Conservation (phyloP, 2,329 filamentous ascomycete species). For the Paraphoma sp. region DNA sequence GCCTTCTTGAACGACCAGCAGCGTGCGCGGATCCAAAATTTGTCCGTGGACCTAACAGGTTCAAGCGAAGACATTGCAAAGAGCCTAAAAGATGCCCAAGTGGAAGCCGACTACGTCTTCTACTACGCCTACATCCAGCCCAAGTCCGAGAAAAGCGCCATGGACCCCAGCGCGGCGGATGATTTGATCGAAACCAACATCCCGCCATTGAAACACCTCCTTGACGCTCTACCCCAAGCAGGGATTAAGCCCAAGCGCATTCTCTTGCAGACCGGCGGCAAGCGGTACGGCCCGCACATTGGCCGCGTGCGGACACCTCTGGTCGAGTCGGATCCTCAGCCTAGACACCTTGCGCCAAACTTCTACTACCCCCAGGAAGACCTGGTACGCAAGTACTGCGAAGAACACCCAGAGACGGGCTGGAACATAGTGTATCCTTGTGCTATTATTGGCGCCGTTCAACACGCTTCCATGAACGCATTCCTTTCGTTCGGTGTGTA, state of each 20-base stretch:
- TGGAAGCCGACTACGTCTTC: conserved; percentile 12
- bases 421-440: too few species aligned
- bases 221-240: conserved; percentile 7
- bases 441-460: too few species aligned
- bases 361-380: conserved; percentile 18
- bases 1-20: conserved; percentile 10
- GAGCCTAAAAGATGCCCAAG: neutral
- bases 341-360: conserved; percentile 15
- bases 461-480: too few species aligned
- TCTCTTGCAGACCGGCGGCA: conserved; percentile 18
- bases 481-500: too few species aligned
- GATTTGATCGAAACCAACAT: conserved; percentile 14
- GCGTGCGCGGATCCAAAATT: conserved; percentile 14
- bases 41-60: conserved; percentile 14
- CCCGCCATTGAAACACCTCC: conserved; percentile 13
- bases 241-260: conserved; percentile 14
- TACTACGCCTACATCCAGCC: conserved; percentile 20
- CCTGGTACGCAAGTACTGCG: too few species aligned
- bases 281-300: conserved; percentile 18
- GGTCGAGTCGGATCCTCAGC: conserved; percentile 20
- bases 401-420: too few species aligned
- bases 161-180: conserved; percentile 7
- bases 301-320: conserved; percentile 13
- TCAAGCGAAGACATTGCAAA: conserved; percentile 8
- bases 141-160: conserved; percentile 7